Conservation (phyloP, 139 green algal species). For the Tetradesmus lagerheimii region DNA sequence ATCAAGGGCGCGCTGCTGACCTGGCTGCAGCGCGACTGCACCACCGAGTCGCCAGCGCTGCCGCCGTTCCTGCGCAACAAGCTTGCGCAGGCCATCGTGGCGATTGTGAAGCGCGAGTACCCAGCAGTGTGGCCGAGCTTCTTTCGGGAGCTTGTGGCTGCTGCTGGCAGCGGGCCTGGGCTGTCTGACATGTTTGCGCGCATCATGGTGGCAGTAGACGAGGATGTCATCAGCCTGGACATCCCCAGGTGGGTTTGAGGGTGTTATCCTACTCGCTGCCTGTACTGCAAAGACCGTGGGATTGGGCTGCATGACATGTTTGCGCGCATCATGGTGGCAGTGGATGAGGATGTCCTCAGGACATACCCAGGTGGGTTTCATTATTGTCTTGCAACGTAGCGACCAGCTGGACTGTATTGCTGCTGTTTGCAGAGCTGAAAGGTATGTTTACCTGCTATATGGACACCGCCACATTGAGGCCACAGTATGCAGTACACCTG, state of each 20-base stretch:
- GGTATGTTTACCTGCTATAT: no score
- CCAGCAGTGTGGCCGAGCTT: conserved; percentile 89
- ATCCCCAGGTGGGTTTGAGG: conserved; percentile 76
- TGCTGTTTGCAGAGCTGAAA: no score
- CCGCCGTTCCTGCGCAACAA: conserved; percentile 95
- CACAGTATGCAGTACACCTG: no score
- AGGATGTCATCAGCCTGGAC: conserved; percentile 94
- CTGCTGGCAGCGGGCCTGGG: conserved; percentile 63
- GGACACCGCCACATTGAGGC: no score
- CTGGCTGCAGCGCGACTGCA: conserved; percentile 71
- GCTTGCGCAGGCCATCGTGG: conserved; percentile 80
- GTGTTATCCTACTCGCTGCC: no score
- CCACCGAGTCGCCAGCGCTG: conserved; percentile 43
- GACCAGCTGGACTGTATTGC: no score
- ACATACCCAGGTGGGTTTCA: no score
- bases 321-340: no score
- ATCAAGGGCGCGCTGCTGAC: conserved; percentile 63
- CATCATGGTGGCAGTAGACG: conserved; percentile 89
- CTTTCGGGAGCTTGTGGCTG: conserved; percentile 75
- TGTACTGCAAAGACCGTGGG: no score
- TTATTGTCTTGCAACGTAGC: no score
- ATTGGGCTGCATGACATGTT: no score
- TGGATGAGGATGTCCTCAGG: no score
- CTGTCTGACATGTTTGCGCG: conserved; percentile 93
- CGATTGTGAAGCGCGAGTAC: conserved; percentile 77